These are phyloP conservation scores for Solanum okadae DNA, from an alignment of 257 asterid genomes.

Conservation along the genomic window DNA sequence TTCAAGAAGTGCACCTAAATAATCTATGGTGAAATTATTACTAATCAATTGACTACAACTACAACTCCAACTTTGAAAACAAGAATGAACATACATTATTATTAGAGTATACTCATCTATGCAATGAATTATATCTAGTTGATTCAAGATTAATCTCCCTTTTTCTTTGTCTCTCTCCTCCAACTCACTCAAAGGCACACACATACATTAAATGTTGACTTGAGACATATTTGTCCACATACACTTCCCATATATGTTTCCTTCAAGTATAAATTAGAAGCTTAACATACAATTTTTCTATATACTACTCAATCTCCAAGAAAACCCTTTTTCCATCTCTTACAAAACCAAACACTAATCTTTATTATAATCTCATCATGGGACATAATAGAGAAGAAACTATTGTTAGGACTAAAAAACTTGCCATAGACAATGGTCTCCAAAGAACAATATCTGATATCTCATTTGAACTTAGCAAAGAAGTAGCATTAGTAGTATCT, in stretches of 20 bases:
- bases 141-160: not conserved
- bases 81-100: not conserved
- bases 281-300: not conserved
- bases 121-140: constrained; percentile 17
- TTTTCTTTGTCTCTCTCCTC: not conserved
- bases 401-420: constrained; percentile 10
- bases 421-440: constrained; percentile 37
- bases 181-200: not conserved
- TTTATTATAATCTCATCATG: not conserved
- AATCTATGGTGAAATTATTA: not conserved
- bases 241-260: not conserved
- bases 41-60: not conserved
- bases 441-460: constrained; percentile 73
- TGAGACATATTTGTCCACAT: constrained; percentile 12
- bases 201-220: constrained; percentile 2
- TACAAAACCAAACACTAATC: not conserved
- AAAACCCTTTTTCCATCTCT: not conserved
- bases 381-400: not conserved
- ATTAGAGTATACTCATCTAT: not conserved
- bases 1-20: not conserved
- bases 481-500: not conserved
- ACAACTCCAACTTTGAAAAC: not conserved
- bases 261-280: constrained; percentile 22
- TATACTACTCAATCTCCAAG: not conserved
- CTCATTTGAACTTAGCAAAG: constrained; percentile 43